Evolutionary conservation across 2,329 filamentous ascomycete species (phyloP).

Genomic region (Xylaria sp.): DNA sequence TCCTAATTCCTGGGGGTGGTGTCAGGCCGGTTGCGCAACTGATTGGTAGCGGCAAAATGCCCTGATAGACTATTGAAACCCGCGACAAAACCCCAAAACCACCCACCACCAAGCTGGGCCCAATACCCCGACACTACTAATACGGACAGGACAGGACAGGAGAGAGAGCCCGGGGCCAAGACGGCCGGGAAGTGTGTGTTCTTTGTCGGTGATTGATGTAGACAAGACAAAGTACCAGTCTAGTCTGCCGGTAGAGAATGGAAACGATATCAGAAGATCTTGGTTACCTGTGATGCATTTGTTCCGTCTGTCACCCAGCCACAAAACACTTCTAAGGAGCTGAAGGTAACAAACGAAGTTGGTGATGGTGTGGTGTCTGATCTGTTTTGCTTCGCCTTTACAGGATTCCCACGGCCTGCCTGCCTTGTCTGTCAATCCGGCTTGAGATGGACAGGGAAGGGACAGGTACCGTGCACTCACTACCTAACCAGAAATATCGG

Average conservation of each 20-base stretch:
- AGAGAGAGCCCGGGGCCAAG: conserved; percentile 16
- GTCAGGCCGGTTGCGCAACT: conserved; percentile 46
- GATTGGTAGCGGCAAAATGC: conserved; percentile 40
- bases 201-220: neutral
- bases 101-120: conserved; percentile 23
- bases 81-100: conserved; percentile 36
- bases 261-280: neutral
- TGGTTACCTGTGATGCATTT: conserved; percentile 1
- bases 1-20: conserved; percentile 38
- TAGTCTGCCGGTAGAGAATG: neutral
- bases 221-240: neutral
- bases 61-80: conserved; percentile 37
- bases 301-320: neutral
- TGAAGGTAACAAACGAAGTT: neutral
- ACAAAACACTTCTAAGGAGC: neutral
- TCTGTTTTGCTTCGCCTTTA: neutral
- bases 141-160: neutral
- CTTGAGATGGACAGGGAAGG: conserved; percentile 6
- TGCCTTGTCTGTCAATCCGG: conserved; percentile 3
- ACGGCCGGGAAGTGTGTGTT: conserved; percentile 1
- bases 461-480: neutral
- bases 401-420: too few species aligned
- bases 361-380: neutral
- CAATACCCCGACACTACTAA: conserved; percentile 6
- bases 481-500: neutral